A percentile compares a stretch with the other conserved stretches of the same genome.
These are phyloP conservation scores for Hypoxylon rickii DNA, from an alignment of 495 filamentous ascomycete species.

Conservation along the genomic window DNA sequence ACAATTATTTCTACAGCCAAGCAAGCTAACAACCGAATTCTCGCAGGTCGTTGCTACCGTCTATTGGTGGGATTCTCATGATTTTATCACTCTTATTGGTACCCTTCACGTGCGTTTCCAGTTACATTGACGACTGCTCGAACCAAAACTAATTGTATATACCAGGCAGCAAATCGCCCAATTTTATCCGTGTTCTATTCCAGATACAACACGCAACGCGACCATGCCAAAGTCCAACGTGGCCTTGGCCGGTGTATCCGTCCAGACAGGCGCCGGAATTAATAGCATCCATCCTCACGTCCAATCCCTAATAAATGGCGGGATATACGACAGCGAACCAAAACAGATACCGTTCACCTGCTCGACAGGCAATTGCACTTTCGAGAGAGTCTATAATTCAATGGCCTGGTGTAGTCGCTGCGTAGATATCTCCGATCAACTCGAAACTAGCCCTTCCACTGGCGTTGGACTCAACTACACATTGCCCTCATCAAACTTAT, in stretches of 20 bases:
- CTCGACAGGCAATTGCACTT: slow-evolving; percentile 30
- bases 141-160: too few species aligned
- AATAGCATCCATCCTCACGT: background rate
- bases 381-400: slow-evolving; percentile 16
- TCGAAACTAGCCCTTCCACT: background rate
- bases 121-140: too few species aligned
- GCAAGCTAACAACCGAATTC: background rate
- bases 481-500: slow-evolving; percentile 14
- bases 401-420: slow-evolving; percentile 24
- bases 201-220: slow-evolving; percentile 6
- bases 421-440: slow-evolving; percentile 19
- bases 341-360: slow-evolving; percentile 10
- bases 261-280: background rate
- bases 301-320: slow-evolving; percentile 10
- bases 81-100: slow-evolving; percentile 27
- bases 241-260: background rate
- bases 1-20: background rate
- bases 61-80: slow-evolving; percentile 22
- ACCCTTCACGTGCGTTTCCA: slow-evolving; percentile 20
- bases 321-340: slow-evolving; percentile 11
- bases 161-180: slow-evolving; percentile 23
- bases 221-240: slow-evolving; percentile 18
- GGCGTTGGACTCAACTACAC: background rate
- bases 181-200: slow-evolving; percentile 20
- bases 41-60: slow-evolving; percentile 15